Evolutionary conservation across 164 flowering plant species (phyloP).

Genomic region (Amborella trichopoda): DNA sequence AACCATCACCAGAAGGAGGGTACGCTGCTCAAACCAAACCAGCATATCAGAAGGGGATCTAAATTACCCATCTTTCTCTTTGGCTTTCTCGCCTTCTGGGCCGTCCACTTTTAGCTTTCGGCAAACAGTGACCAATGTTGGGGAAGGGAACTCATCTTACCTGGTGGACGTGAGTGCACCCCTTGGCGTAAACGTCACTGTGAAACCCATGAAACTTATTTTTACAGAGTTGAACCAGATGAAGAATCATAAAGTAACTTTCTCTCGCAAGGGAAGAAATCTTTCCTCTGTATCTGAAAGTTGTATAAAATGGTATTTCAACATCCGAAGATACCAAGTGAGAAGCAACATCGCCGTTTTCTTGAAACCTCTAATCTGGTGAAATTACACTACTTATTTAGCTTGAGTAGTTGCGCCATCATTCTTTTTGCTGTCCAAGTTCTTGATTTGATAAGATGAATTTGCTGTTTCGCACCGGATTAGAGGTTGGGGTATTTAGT

Average conservation of each 20-base stretch:
- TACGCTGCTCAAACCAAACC: conserved; percentile 30
- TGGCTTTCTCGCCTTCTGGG: too few species aligned
- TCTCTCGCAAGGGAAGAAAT: neutral
- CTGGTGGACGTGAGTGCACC: conserved; percentile 10
- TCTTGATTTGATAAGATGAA: too few species aligned
- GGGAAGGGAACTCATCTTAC: conserved; percentile 19
- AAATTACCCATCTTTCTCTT: conserved; percentile 87
- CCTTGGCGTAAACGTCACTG: conserved; percentile 18
- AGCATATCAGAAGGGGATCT: conserved; percentile 22
- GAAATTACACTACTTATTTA: too few species aligned
- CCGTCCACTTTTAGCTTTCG: too few species aligned
- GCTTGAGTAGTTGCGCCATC: too few species aligned
- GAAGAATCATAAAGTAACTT: conserved; percentile 8
- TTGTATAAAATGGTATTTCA: conserved; percentile 1
- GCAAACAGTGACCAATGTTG: conserved; percentile 34
- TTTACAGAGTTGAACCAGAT: conserved; percentile 23
- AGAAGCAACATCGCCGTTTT: too few species aligned
- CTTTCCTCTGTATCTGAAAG: neutral
- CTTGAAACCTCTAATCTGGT: too few species aligned
- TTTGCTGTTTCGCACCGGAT: too few species aligned
- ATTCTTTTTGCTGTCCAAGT: too few species aligned
- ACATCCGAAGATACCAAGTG: too few species aligned
- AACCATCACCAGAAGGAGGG: conserved; percentile 20
- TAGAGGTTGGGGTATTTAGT: too few species aligned
- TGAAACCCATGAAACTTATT: conserved; percentile 13